Evolutionary conservation across 176 grass and related monocot genomes (phyloP), one percentile per base, ranked within the genome.

Genomic region (maize (Zea mays)): DNA sequence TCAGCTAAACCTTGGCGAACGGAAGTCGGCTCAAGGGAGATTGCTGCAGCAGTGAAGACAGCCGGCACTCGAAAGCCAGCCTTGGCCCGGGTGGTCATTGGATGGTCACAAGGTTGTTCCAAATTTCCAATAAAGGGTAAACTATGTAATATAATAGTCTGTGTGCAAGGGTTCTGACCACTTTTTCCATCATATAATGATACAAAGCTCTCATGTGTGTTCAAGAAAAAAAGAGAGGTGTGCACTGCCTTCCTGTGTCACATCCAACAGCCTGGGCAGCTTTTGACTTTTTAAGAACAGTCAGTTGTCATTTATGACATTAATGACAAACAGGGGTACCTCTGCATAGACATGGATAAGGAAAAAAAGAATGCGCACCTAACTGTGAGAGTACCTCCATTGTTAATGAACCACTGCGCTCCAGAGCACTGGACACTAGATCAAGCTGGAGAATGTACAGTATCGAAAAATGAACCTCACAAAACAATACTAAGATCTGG

Each of bases 371-470:
- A 60, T 61, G 74, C 77, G 64, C 82, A 97, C 95, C 95, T 92
- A 97, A 84, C 68, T 97, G 95, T 79, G 89, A 90, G 38, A 97
- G 87, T 82, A 94, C 82, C 82, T 92, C 91, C 80, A 81, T 71
- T 73, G 85, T 83, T 84, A 94, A 48, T 46, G 95, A 81, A 85
- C 82, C 89, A 75, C 85, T 84, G 60, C 54, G 77, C 81, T 92
- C 83, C 71, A 97, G 75, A 75, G 85, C 87, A 81, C 71, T 92
- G 27, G 95, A 90, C 73, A 97, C 76, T 57, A 97, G 65, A 83
- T 97, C 91, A 80, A 97, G 89, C 82, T 97, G 95, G 81, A 97
- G 89, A 87, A 97, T 94, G 71, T 97, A 97, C 47, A 93, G 66
- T 67, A 97, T 57, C 77, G 89, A 91, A 83, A 97, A 94, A 89